A percentile compares a stretch with the other conserved stretches of the same genome.
Conservation (phyloP, 2,329 filamentous ascomycete genomes). For the Colletotrichum trifolii region DNA sequence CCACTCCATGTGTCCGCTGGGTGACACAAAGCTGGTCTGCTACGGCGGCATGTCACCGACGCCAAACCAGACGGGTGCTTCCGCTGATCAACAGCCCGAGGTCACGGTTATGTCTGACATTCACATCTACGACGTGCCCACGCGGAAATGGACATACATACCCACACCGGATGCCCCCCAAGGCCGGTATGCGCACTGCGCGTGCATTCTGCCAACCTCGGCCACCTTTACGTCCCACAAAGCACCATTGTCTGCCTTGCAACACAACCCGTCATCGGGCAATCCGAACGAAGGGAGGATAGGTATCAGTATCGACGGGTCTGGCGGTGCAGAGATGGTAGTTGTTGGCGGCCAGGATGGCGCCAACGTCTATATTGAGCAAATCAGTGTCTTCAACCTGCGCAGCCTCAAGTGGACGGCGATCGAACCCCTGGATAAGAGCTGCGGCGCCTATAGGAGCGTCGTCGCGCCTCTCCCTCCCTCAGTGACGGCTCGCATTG, state of each 20-base stretch:
- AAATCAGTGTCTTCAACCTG: slow-evolving; percentile 98
- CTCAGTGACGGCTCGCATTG: slow-evolving; percentile 73
- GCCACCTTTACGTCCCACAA: slow-evolving; percentile 86
- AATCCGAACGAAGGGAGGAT: slow-evolving; percentile 89
- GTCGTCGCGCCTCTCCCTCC: slow-evolving; percentile 87
- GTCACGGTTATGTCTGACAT: slow-evolving; percentile 98
- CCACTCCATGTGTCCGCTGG: slow-evolving; percentile 92
- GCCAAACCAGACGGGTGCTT: slow-evolving; percentile 57
- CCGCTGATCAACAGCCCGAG: slow-evolving; percentile 79
- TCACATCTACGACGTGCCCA: slow-evolving; percentile 90
- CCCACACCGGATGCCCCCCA: slow-evolving; percentile 85
- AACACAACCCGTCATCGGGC: slow-evolving; percentile 86
- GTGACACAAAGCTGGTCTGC: slow-evolving; percentile 95
- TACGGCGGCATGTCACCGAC: slow-evolving; percentile 98
- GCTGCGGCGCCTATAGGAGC: slow-evolving; percentile 95
- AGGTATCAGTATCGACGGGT: slow-evolving; percentile 89
- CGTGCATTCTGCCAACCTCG: slow-evolving; percentile 88
- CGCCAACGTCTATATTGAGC: slow-evolving; percentile 98
- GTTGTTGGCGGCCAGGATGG: slow-evolving; percentile 97
- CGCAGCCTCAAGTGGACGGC: slow-evolving; percentile 95
- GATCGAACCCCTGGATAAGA: slow-evolving; percentile 86
- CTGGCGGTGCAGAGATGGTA: slow-evolving; percentile 95
- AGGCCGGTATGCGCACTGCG: slow-evolving; percentile 96
- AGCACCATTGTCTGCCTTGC: slow-evolving; percentile 86
- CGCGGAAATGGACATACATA: slow-evolving; percentile 86